These are phyloP conservation scores for Plasmopara viticola DNA, from an alignment of 352 stramenopile species.

Conservation along the genomic window DNA sequence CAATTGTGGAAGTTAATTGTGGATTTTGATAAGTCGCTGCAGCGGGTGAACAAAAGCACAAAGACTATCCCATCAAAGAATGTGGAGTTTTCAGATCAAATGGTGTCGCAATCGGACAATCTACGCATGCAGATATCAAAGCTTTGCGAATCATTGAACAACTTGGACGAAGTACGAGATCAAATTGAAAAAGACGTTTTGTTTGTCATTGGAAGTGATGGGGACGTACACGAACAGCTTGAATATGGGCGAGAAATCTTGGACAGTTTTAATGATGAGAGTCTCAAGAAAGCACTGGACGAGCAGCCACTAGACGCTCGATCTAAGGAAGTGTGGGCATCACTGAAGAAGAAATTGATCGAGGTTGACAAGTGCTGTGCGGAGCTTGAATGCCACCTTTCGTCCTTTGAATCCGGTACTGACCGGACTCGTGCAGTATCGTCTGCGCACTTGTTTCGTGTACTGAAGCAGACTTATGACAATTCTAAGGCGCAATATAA, in stretches of 20 bases:
- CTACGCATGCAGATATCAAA: constrained; percentile 32
- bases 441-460: constrained; percentile 50
- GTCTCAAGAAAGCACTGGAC: constrained; percentile 51
- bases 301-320: constrained; percentile 62
- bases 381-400: constrained; percentile 46
- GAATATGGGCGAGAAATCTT: constrained; percentile 66
- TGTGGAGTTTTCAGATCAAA: constrained; percentile 19
- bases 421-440: constrained; percentile 19
- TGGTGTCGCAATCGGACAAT: constrained; percentile 26
- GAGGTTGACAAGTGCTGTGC: constrained; percentile 47
- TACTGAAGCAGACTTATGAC: constrained; percentile 71
- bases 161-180: constrained; percentile 47
- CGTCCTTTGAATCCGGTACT: constrained; percentile 26
- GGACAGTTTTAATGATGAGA: constrained; percentile 60
- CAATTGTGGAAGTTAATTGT: constrained; percentile 68
- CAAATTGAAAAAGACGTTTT: constrained; percentile 64
- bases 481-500: constrained; percentile 75
- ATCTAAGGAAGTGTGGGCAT: constrained; percentile 47
- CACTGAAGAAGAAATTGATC: constrained; percentile 40
- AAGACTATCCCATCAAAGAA: constrained; percentile 38
- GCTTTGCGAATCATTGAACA: constrained; percentile 49
- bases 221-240: constrained; percentile 68
- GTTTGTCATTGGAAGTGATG: constrained; percentile 73
- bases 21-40: constrained; percentile 57
- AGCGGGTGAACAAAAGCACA: constrained; percentile 38